Evolutionary conservation across 2,329 filamentous ascomycete species (phyloP).

Genomic region (Xylariaceae sp.): DNA sequence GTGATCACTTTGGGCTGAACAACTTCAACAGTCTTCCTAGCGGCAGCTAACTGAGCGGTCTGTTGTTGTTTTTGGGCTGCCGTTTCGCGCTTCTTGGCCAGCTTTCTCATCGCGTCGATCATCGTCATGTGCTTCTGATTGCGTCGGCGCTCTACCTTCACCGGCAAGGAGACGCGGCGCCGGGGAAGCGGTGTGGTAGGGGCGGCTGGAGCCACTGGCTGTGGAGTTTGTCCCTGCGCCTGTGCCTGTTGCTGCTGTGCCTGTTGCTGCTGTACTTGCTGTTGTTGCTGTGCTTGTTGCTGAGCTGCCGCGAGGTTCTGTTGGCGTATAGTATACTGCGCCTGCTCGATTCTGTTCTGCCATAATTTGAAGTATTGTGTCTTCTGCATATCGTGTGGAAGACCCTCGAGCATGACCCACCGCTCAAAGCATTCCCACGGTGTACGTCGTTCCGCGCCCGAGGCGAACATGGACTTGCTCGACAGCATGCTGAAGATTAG

Average conservation of each 20-base stretch:
- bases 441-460: conserved; percentile 81
- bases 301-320: conserved; percentile 46
- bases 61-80: conserved; percentile 83
- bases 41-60: conserved; percentile 65
- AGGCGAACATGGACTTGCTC: conserved; percentile 70
- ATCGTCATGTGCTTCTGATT: conserved; percentile 82
- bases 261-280: conserved; percentile 28
- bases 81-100: conserved; percentile 90
- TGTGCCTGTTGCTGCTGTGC: conserved; percentile 23
- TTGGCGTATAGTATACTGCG: conserved; percentile 49
- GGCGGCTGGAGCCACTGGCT: conserved; percentile 31
- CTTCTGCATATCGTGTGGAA: conserved; percentile 90
- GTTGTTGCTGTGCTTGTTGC: conserved; percentile 26
- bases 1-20: conserved; percentile 43
- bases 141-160: conserved; percentile 79
- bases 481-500: conserved; percentile 79
- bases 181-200: conserved; percentile 47
- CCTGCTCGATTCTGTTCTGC: conserved; percentile 54
- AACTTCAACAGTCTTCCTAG: conserved; percentile 73
- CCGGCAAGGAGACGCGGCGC: conserved; percentile 69
- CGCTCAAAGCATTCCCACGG: conserved; percentile 99
- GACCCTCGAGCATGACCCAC: conserved; percentile 86
- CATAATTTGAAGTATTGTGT: conserved; percentile 86
- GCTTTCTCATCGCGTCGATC: conserved; percentile 90
- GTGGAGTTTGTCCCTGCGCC: conserved; percentile 28